Evolutionary conservation across 768 basidiomycete species (phyloP).

Genomic region (Trametes villosa): DNA sequence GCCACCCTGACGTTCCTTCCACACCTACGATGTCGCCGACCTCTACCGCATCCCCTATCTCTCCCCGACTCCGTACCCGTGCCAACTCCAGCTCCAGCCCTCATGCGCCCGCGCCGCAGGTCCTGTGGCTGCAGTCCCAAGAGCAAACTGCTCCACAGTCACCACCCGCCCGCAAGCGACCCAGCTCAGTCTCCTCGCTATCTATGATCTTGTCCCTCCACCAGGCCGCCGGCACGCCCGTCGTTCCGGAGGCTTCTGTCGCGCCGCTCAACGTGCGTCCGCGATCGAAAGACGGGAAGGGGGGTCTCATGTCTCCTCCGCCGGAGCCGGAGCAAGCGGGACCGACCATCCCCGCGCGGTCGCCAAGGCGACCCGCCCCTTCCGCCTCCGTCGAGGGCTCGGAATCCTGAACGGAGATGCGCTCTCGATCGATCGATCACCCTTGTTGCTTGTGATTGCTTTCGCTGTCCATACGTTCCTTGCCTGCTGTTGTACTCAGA

Average conservation of each 20-base stretch:
- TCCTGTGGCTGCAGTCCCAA: conserved; percentile 11
- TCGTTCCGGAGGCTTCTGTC: background rate
- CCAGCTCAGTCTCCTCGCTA: conserved; percentile 10
- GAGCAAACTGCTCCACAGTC: background rate
- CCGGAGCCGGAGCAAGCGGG: background rate
- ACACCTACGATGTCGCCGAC: background rate
- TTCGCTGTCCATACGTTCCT: background rate
- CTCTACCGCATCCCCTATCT: background rate
- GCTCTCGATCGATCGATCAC: conserved; percentile 15
- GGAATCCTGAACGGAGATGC: conserved; percentile 3
- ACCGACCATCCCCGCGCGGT: conserved; percentile 13
- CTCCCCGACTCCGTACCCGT: background rate
- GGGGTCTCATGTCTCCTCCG: background rate
- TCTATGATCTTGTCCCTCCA: conserved; percentile 7
- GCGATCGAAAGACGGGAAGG: background rate
- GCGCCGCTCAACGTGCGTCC: conserved; percentile 10
- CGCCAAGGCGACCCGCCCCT: conserved; percentile 12
- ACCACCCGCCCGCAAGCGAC: background rate
- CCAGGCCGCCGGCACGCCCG: conserved; percentile 2
- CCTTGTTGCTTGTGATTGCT: background rate
- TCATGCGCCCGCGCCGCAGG: conserved; percentile 6
- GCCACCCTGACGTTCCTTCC: conserved; percentile 6
- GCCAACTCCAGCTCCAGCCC: conserved; percentile 8
- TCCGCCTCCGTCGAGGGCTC: conserved; percentile 10
- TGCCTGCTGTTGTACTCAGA: background rate